phyloP scores from a whole-genome alignment of 148 eudicot genomes.

The Chenopodium formosanum region DNA sequence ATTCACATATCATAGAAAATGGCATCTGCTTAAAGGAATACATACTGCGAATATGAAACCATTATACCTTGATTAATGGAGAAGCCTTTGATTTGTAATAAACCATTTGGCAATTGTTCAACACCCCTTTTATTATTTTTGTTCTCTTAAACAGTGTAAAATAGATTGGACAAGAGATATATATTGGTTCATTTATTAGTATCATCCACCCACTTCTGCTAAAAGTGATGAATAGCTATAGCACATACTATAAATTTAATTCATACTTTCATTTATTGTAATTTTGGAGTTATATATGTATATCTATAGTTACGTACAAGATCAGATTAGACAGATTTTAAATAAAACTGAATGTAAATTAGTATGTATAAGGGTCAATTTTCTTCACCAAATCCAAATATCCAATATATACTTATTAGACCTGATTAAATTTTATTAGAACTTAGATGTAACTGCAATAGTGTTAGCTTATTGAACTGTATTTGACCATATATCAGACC shows the following conservation, averaged over 20 bases:
- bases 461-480: no score
- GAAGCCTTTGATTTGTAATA: neutral
- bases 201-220: neutral
- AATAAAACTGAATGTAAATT: no score
- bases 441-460: no score
- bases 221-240: neutral
- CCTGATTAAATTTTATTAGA: no score
- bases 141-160: neutral
- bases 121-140: no score
- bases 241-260: neutral
- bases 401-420: no score
- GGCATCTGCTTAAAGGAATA: neutral
- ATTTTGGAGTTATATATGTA: neutral
- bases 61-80: neutral
- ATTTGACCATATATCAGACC: no score
- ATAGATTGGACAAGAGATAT: neutral
- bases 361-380: no score
- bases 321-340: no score
- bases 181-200: neutral
- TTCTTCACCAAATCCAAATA: no score
- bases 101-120: no score
- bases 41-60: neutral
- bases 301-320: no score
- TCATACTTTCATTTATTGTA: neutral
- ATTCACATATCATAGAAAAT: neutral